Conservation (phyloP, 2,329 filamentous ascomycete genomes). For the Dryadomyces sulphureus region DNA sequence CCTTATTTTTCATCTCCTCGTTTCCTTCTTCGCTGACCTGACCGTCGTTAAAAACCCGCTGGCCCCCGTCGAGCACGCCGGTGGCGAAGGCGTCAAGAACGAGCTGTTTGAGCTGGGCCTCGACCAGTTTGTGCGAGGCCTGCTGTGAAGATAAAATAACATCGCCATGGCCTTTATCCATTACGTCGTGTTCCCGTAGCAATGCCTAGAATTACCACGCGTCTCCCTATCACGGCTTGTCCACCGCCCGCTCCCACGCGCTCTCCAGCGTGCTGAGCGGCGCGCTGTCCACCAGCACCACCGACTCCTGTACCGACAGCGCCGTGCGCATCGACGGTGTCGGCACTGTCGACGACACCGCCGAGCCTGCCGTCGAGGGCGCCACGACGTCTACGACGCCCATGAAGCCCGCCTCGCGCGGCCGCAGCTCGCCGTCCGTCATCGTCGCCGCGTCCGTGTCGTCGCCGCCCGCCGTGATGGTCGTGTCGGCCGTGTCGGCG, state of each 20-base stretch:
- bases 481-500: conserved; percentile 9
- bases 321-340: background rate
- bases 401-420: background rate
- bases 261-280: conserved; percentile 42
- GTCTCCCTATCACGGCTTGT: conserved; percentile 15
- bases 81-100: conserved; percentile 54
- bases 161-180: no score
- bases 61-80: conserved; percentile 52
- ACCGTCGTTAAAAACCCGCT: conserved; percentile 57
- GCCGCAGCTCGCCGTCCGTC: background rate
- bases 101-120: conserved; percentile 58
- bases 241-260: conserved; percentile 53
- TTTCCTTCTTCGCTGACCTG: conserved; percentile 1
- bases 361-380: background rate
- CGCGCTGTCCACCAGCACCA: conserved; percentile 36
- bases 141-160: conserved; percentile 38
- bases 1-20: background rate
- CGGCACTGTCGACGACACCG: background rate
- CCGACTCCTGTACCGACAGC: conserved; percentile 28
- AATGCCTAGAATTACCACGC: background rate
- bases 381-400: no score
- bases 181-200: no score
- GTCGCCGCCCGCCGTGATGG: conserved; percentile 7
- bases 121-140: conserved; percentile 60
- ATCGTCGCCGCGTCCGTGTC: background rate